phyloP scores from a whole-genome alignment of 164 flowering plant genomes.

The Cinnamomum chago region DNA sequence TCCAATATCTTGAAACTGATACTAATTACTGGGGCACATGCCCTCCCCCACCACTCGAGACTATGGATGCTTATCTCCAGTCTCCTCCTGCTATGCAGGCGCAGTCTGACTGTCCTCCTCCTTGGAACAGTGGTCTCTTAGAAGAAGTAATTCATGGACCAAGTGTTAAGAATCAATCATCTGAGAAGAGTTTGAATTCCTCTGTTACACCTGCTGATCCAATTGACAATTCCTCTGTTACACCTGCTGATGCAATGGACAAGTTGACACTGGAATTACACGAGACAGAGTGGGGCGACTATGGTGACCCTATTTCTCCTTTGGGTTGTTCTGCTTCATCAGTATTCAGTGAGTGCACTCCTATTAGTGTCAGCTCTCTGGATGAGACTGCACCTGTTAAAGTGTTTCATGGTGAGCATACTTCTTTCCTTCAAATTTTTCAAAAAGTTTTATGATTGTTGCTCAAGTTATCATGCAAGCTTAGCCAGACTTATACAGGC shows the following conservation, averaged over 20 bases:
- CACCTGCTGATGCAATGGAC: slow-evolving; percentile 37
- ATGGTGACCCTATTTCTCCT: slow-evolving; percentile 59
- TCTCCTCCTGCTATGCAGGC: slow-evolving; percentile 23
- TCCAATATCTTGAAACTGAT: slow-evolving; percentile 83
- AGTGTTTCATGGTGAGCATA: slow-evolving; percentile 15
- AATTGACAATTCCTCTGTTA: slow-evolving; percentile 27
- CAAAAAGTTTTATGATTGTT: neutral
- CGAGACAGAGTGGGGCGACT: slow-evolving; percentile 31
- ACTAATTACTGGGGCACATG: slow-evolving; percentile 26
- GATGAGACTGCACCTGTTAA: slow-evolving; percentile 40
- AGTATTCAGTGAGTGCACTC: slow-evolving; percentile 52
- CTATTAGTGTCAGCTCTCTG: slow-evolving; percentile 37
- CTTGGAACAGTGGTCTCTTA: slow-evolving; percentile 61
- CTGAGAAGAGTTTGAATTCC: slow-evolving; percentile 41
- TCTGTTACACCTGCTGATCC: slow-evolving; percentile 37
- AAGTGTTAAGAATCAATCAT: slow-evolving; percentile 40
- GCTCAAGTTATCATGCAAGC: neutral
- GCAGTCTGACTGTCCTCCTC: slow-evolving; percentile 47
- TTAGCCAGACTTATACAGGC: neutral
- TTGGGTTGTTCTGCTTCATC: slow-evolving; percentile 58
- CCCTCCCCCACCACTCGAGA: slow-evolving; percentile 21
- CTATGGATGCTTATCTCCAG: slow-evolving; percentile 27
- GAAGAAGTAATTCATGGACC: slow-evolving; percentile 62
- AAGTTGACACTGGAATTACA: slow-evolving; percentile 29
- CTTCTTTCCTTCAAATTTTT: neutral